These are phyloP conservation scores for Erysiphe neolycopersici DNA, from an alignment of 2,329 filamentous ascomycete genomes.

Conservation along the genomic window DNA sequence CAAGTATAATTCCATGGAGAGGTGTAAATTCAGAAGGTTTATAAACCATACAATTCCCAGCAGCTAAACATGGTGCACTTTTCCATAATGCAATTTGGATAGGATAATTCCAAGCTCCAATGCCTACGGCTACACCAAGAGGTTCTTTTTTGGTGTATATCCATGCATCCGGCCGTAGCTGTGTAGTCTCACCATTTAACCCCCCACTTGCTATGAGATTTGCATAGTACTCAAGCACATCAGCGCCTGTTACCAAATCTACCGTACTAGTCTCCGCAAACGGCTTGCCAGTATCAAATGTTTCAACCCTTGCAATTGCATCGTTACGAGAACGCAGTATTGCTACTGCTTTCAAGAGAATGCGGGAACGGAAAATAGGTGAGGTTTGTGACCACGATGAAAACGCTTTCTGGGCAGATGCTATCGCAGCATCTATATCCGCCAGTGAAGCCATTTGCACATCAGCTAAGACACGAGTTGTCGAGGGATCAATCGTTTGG, in stretches of 20 bases:
- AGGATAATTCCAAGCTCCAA: constrained; percentile 81
- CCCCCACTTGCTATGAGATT: constrained; percentile 53
- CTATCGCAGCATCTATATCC: constrained; percentile 46
- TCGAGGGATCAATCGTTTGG: constrained; percentile 48
- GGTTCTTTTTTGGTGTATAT: constrained; percentile 63
- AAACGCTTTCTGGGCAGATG: constrained; percentile 46
- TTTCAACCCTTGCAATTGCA: constrained; percentile 53
- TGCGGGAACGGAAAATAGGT: constrained; percentile 45
- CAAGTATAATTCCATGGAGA: constrained; percentile 51
- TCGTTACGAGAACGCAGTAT: constrained; percentile 55
- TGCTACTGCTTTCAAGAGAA: constrained; percentile 50
- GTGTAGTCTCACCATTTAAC: constrained; percentile 53
- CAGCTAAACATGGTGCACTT: constrained; percentile 59
- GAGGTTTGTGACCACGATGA: constrained; percentile 50
- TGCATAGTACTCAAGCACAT: constrained; percentile 70
- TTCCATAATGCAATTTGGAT: constrained; percentile 84
- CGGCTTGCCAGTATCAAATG: constrained; percentile 64
- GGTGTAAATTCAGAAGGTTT: constrained; percentile 75
- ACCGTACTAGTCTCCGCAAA: constrained; percentile 65
- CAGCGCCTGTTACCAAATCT: constrained; percentile 58
- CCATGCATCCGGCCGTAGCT: constrained; percentile 49
- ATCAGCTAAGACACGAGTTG: constrained; percentile 36
- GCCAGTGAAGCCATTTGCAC: constrained; percentile 40
- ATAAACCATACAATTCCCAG: constrained; percentile 76
- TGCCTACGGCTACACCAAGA: constrained; percentile 61